Base-by-base conservation (phyloP, 148 eudicot genomes). In the Polygonum aviculare region DNA sequence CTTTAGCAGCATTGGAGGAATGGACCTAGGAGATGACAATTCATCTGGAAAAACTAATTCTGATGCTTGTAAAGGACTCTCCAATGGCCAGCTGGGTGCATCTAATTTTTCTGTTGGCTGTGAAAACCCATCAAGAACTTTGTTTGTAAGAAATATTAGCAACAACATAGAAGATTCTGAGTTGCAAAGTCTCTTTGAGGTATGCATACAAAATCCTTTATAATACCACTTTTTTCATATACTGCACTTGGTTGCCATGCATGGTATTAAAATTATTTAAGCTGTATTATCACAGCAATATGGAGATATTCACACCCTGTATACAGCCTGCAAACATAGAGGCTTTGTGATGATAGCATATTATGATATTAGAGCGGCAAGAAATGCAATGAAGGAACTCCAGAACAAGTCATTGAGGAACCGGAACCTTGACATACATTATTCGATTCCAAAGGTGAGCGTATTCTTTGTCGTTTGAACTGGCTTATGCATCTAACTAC, bases 321-420 rank as follows among this genome's bases (percentile, higher is more conserved):
- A 90, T 84, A 93, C 96, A 35, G 84, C 92, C 67, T 89, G 90
- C 84, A 93, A 93, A 73, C 90, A 89, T 70, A 77, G 88, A 71
- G 98, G 98, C 16, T 91, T 91, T 84, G 92, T 88, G 21, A 89
- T 93, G 91, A 82, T 93, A 77, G 85, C 98, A 19, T 90, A 93
- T 81, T 91, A 83, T 81, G 98, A 93, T 81, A 83, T 93, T 70
- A 81, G 98, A 86, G 88, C 96, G 41, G 90, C 98, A 74, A 74
- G 76, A 75, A 83, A 84, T 80, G 98, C 98, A 5, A 85, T 88
- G 92, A 86, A 87, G 82, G 86, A 86, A 72, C 96, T 93, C 69
- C 96, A 89, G 79, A 83, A 79, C 78, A 88, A 89, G 82, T 86
- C 87, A 79, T 71, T 93, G 80, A 79, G 88, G 77, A 82, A 81